Base-by-base conservation (phyloP, 129 eudicot genomes). In the Escallonia rubra region DNA sequence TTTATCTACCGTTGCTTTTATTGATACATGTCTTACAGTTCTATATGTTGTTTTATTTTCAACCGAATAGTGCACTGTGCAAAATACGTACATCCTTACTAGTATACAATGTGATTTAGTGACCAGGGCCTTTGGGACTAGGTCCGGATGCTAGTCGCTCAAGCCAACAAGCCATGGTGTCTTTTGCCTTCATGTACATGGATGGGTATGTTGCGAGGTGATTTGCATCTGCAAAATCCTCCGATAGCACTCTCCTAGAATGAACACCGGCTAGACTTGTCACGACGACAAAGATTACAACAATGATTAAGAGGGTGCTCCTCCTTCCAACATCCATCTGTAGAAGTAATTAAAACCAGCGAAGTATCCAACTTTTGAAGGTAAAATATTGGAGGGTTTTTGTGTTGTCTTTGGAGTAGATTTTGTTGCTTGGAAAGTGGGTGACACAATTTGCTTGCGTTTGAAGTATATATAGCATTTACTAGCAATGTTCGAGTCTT, bases 61-160 rank as follows among this genome's bases (percentile, higher is more conserved):
- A 23, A 23, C 1, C 1, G 34, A 23, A 23, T 23, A 23, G 34
- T 23, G 34, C 34, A 23, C 0, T 23, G 34, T 23, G 34, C 34
- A 23, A 23, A 23, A 23, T 23, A 23, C 34, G 34, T 23, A 23
- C 34, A 1, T 23, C 34, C 34, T 23, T 23, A 23, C 34, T 23
- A 23, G 34, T 23, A 23, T 23, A 23, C 48, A 3, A 50, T 9
- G 12, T 50, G 8, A 42, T 12, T 66, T 45, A 76, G 64, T 76
- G 80, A 42, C 80, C 80, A 54, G 71, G 75, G 4, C 80, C 80
- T 69, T 56, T 69, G 2, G 80, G 80, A 59, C 80, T 76, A 47
- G 80, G 71, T 4, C 75, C 80, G 2, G 75, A 69, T 5, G 75
- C 57, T 41, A 76, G 15, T 50, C 58, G 52, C 62, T 57, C 63